Evolutionary conservation across 345 rosid genomes (phyloP), one percentile per base, ranked within the genome.

Genomic region (Eucalyptus decipiens): DNA sequence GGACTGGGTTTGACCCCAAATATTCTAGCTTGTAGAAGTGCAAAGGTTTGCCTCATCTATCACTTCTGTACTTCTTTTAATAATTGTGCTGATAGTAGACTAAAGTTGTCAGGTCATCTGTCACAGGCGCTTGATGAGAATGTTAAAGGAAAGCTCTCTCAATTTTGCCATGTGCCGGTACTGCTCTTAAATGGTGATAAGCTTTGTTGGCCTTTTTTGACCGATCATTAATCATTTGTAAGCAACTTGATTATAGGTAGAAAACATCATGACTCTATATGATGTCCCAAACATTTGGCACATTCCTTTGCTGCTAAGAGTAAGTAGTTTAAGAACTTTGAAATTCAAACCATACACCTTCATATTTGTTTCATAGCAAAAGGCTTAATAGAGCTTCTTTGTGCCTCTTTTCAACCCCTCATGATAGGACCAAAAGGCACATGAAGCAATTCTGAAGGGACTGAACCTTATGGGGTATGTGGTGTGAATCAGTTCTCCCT

Each of bases 211-310:
- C 45, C 47, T 76, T 40, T n/a, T 76, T 76, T 76, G 47, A 21
- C 47, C 3, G 30, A 40, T 40, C 28, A 76, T 76, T 76, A 76
- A 40, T 76, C 85, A 37, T 76, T 40, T 76, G 30, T 76, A 40
- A 76, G 47, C 47, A 40, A 76, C 47, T 76, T 23, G 47, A 76
- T 92, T 92, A 23, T 93, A 98, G 99, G 94, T 89, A 88, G 97
- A 95, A 90, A 94, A 95, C 67, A 92, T 98, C 56, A 85, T 98
- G 91, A 95, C 98, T 90, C 96, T 98, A 88, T 94, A 95, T 88
- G 99, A 98, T 91, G 98, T 97, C 89, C 94, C 99, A 83, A 98
- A 98, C 93, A 98, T 98, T 89, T 98, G 99, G 99, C 97, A 98
- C 86, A 92, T 98, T 91, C 99, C 99, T 87, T 91, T 96, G 91